Conservation (phyloP, 352 stramenopile genomes). For the Phytophthora foliorum region DNA sequence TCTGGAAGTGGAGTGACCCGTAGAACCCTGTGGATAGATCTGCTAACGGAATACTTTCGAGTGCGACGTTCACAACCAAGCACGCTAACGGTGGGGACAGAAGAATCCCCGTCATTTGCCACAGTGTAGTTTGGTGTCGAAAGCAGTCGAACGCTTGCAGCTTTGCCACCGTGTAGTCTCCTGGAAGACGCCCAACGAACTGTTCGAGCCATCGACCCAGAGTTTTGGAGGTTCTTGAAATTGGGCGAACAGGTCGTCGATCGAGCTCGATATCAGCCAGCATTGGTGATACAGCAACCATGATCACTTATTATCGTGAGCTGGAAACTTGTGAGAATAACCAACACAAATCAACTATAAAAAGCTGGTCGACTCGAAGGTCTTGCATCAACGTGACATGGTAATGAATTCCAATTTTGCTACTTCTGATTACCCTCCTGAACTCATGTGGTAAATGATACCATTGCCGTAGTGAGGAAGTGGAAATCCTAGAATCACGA, state of each 20-base stretch:
- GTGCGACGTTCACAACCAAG: conserved; percentile 24
- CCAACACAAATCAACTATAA: background rate
- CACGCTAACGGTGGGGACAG: conserved; percentile 22
- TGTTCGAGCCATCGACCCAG: background rate
- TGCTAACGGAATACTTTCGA: conserved; percentile 40
- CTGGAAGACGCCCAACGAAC: conserved; percentile 23
- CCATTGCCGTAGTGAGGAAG: conserved; percentile 25
- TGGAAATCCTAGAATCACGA: conserved; percentile 32
- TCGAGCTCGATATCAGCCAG: background rate
- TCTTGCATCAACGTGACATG: background rate
- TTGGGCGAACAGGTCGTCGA: background rate
- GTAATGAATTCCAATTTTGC: background rate
- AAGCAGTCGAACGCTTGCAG: conserved; percentile 39
- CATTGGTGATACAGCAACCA: conserved; percentile 20
- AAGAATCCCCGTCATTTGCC: conserved; percentile 12
- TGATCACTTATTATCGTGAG: background rate
- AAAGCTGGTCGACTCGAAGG: background rate
- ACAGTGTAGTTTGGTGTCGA: background rate
- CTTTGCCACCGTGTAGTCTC: conserved; percentile 47
- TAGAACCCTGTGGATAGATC: conserved; percentile 20
- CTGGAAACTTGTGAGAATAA: no score
- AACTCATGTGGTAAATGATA: conserved; percentile 14
- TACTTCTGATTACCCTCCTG: background rate
- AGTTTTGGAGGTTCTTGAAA: background rate
- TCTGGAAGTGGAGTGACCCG: conserved; percentile 35